phyloP scores from a whole-genome alignment of 2,329 filamentous ascomycete genomes.

The Arthroderma uncinatum region DNA sequence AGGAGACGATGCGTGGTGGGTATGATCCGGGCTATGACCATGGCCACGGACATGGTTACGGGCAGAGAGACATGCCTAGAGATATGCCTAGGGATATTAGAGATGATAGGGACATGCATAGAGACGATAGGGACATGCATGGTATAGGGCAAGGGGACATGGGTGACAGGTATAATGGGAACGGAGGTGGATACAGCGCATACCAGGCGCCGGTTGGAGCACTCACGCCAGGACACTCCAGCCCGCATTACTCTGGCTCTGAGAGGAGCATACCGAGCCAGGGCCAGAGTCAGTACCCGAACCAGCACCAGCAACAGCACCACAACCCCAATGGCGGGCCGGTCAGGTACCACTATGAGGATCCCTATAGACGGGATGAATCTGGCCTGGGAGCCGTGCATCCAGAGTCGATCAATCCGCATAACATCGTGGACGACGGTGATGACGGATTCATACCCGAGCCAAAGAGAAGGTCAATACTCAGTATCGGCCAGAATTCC shows the following conservation, averaged over 20 bases:
- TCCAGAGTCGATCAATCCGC: conserved; percentile 55
- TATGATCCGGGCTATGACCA: conserved; percentile 12
- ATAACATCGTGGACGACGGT: conserved; percentile 73
- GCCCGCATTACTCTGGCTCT: neutral
- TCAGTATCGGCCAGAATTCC: conserved; percentile 43
- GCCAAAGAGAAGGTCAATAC: conserved; percentile 47
- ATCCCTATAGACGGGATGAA: conserved; percentile 55
- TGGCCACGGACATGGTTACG: neutral
- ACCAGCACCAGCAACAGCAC: no score
- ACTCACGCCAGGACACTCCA: neutral
- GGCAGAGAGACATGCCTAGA: neutral
- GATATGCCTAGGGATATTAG: no score
- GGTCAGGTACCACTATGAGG: conserved; percentile 38
- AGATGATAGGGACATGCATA: neutral
- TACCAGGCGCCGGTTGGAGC: neutral
- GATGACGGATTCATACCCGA: conserved; percentile 63
- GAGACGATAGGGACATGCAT: neutral
- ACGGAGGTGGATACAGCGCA: neutral
- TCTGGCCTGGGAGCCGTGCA: conserved; percentile 41
- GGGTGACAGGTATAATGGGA: neutral
- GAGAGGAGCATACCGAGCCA: neutral
- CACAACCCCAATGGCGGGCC: conserved; percentile 10
- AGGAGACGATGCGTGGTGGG: conserved; percentile 47
- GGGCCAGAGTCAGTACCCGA: no score
- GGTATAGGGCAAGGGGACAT: neutral